Evolutionary conservation across 2,329 filamentous ascomycete genomes (phyloP).

Genomic region (Aspergillus intermedius): DNA sequence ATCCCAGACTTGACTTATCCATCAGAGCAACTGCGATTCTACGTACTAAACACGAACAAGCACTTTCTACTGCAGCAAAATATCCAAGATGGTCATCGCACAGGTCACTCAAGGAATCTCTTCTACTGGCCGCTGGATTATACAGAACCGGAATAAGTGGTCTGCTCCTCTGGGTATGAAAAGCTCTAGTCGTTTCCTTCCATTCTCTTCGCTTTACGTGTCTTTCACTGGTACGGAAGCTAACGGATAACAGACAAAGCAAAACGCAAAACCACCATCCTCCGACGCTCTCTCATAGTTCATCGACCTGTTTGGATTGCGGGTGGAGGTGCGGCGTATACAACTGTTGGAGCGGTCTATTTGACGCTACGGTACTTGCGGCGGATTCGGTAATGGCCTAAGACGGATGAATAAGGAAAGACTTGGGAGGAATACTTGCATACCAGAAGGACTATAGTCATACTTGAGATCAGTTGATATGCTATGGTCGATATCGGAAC

Average conservation of each 20-base stretch:
- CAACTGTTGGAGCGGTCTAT: slow-evolving; percentile 24
- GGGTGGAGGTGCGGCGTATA: slow-evolving; percentile 25
- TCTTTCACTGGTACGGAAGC: neutral
- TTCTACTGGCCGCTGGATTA: too few species aligned
- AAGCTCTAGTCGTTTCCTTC: too few species aligned
- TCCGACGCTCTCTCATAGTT: slow-evolving; percentile 1
- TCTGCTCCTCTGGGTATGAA: too few species aligned
- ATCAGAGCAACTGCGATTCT: neutral
- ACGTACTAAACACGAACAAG: too few species aligned
- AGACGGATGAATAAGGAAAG: neutral
- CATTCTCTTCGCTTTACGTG: too few species aligned
- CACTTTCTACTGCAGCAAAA: too few species aligned
- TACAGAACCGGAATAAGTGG: too few species aligned
- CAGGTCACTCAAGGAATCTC: too few species aligned
- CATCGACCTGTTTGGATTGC: slow-evolving; percentile 29
- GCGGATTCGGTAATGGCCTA: slow-evolving; percentile 11
- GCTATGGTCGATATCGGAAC: neutral
- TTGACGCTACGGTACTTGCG: slow-evolving; percentile 26
- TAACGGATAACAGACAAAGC: neutral
- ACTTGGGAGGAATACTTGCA: neutral
- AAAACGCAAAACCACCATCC: neutral
- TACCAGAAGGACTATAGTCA: too few species aligned
- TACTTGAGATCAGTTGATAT: neutral
- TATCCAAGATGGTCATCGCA: too few species aligned
- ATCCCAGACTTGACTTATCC: neutral